phyloP scores from a whole-genome alignment of 805 yeast genomes.

The Spathaspora sp. region DNA sequence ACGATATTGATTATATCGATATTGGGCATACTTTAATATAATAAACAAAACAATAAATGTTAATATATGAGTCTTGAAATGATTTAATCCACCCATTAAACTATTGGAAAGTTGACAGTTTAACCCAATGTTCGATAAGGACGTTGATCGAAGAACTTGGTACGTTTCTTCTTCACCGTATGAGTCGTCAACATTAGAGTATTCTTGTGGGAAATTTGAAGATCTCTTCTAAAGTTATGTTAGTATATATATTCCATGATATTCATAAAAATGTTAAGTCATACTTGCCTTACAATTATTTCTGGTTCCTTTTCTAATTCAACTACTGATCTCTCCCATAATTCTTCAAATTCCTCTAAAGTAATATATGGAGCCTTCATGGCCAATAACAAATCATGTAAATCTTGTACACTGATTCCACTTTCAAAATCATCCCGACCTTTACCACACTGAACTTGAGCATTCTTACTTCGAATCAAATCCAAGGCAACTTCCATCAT shows the following conservation, averaged over 20 bases:
- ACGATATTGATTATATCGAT: constrained; percentile 33
- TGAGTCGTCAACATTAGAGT: constrained; percentile 25
- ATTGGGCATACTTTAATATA: constrained; percentile 22
- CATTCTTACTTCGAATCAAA: constrained; percentile 64
- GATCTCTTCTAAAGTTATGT: constrained; percentile 16
- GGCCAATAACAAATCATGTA: constrained; percentile 48
- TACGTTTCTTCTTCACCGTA: constrained; percentile 36
- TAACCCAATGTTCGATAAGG: constrained; percentile 58
- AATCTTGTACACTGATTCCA: constrained; percentile 48
- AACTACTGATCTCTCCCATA: constrained; percentile 64
- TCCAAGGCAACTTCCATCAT: constrained; percentile 66
- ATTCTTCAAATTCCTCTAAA: constrained; percentile 66
- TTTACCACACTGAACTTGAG: constrained; percentile 56
- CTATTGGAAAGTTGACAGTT: constrained; percentile 55
- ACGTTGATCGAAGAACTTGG: constrained; percentile 70
- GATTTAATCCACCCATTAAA: constrained; percentile 33
- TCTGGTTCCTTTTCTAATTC: constrained; percentile 66
- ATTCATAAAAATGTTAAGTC: not conserved
- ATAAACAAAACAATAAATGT: constrained; percentile 13
- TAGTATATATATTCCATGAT: constrained; percentile 16
- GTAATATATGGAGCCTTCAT: constrained; percentile 46
- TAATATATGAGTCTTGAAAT: constrained; percentile 19
- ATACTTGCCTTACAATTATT: constrained; percentile 74
- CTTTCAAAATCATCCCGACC: constrained; percentile 40
- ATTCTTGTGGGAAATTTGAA: constrained; percentile 11